These are phyloP conservation scores for Cyberlindnera samutprakarnensis DNA, from an alignment of 805 yeast species.

Conservation along the genomic window DNA sequence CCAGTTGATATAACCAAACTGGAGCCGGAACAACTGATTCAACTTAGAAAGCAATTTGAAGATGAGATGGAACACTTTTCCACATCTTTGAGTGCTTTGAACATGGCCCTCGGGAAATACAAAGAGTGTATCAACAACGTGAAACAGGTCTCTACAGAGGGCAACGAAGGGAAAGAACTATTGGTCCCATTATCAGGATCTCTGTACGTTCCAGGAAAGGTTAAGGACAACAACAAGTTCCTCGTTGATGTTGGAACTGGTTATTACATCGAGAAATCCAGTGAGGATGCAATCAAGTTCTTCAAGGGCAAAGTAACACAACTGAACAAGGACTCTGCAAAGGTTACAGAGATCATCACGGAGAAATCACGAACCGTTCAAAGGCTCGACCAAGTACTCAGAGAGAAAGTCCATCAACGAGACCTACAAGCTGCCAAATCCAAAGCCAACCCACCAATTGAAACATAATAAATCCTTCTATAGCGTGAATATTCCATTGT, in stretches of 20 bases:
- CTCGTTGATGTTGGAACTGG: constrained; percentile 97
- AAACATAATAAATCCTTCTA: no score
- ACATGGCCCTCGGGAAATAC: constrained; percentile 75
- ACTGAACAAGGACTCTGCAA: constrained; percentile 62
- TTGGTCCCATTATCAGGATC: constrained; percentile 87
- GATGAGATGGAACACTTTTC: constrained; percentile 82
- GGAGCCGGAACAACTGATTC: constrained; percentile 76
- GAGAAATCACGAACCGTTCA: constrained; percentile 63
- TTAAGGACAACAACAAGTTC: constrained; percentile 56
- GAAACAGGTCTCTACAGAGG: constrained; percentile 37
- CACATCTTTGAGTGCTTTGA: constrained; percentile 75
- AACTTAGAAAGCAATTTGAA: constrained; percentile 76
- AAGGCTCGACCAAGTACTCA: constrained; percentile 50
- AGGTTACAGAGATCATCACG: constrained; percentile 65
- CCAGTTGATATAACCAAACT: constrained; percentile 64
- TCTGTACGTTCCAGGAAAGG: constrained; percentile 80
- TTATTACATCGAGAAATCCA: constrained; percentile 77
- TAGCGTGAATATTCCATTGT: no score
- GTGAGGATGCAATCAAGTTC: constrained; percentile 58
- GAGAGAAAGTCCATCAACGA: constrained; percentile 38
- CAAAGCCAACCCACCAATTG: no score
- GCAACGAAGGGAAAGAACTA: constrained; percentile 41
- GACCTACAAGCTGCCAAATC: no score
- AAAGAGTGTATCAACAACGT: constrained; percentile 74
- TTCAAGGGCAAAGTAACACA: constrained; percentile 70